Evolutionary conservation across 2,329 filamentous ascomycete species (phyloP).

Genomic region (Coniochaeta sp.): DNA sequence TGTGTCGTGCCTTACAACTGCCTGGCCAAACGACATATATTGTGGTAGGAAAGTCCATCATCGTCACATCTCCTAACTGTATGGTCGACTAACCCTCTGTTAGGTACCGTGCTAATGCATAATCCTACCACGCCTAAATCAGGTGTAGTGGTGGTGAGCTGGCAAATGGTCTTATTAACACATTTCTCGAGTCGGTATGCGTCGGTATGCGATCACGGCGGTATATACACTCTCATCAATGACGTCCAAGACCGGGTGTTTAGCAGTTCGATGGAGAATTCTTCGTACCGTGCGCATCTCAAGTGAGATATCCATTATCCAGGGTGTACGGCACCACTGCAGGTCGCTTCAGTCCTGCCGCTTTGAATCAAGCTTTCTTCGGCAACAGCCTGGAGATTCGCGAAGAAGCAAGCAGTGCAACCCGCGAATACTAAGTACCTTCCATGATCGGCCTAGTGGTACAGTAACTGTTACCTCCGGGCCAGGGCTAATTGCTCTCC

Average conservation of each 20-base stretch:
- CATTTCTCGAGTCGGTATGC: too few species aligned
- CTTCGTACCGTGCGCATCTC: too few species aligned
- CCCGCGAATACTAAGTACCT: neutral
- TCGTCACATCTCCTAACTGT: too few species aligned
- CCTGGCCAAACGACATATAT: too few species aligned
- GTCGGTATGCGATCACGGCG: neutral
- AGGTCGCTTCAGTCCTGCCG: neutral
- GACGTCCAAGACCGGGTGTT: neutral
- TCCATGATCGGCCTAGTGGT: neutral
- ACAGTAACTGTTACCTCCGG: neutral
- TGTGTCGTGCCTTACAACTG: too few species aligned
- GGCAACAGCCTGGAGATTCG: neutral
- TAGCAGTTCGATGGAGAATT: neutral
- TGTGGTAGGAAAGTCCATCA: too few species aligned
- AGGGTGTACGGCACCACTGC: neutral
- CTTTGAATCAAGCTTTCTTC: conserved; percentile 1
- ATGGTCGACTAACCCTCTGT: too few species aligned
- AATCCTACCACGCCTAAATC: too few species aligned
- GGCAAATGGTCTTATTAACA: too few species aligned
- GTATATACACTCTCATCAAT: too few species aligned
- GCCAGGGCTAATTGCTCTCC: neutral
- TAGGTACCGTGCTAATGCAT: too few species aligned
- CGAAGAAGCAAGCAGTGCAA: neutral
- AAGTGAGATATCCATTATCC: neutral
- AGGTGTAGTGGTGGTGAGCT: too few species aligned